phyloP scores from a whole-genome alignment of 2,329 filamentous ascomycete genomes.

The Pyricularia pennisetigena region DNA sequence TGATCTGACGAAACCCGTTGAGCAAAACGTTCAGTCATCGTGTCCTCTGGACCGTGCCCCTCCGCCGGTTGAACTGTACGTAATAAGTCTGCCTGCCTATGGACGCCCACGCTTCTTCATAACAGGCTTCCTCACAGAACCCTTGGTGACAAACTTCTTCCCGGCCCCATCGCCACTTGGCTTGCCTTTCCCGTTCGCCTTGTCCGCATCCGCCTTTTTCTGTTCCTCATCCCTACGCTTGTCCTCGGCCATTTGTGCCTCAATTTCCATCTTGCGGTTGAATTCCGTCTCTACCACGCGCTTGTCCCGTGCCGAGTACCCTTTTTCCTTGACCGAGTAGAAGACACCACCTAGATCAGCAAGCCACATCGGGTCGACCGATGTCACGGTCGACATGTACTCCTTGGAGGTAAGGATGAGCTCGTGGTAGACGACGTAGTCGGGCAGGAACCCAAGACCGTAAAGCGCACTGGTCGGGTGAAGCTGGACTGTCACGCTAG shows the following conservation, averaged over 20 bases:
- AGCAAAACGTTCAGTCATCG: not conserved
- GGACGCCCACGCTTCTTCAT: constrained; percentile 25
- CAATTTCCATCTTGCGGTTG: constrained; percentile 86
- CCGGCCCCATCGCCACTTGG: constrained; percentile 26
- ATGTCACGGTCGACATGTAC: constrained; percentile 95
- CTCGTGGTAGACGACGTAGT: constrained; percentile 97
- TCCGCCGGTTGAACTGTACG: not conserved
- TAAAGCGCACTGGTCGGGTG: constrained; percentile 93
- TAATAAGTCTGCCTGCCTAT: not conserved
- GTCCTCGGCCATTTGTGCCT: constrained; percentile 83
- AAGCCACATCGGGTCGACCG: constrained; percentile 94
- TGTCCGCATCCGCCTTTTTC: constrained; percentile 38
- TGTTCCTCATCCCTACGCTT: constrained; percentile 57
- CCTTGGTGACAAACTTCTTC: constrained; percentile 52
- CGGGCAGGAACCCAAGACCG: constrained; percentile 83
- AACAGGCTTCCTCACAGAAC: constrained; percentile 52
- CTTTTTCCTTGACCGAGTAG: constrained; percentile 96
- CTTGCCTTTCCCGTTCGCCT: constrained; percentile 28
- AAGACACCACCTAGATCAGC: constrained; percentile 95
- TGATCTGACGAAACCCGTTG: not conserved
- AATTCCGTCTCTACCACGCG: constrained; percentile 85
- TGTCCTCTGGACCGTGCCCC: not conserved
- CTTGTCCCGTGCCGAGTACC: constrained; percentile 80
- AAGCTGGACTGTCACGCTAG: constrained; percentile 85
- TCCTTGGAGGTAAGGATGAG: constrained; percentile 94